phyloP scores from a whole-genome alignment of 2,329 filamentous ascomycete species.

The Tolypocladium tundrense region DNA sequence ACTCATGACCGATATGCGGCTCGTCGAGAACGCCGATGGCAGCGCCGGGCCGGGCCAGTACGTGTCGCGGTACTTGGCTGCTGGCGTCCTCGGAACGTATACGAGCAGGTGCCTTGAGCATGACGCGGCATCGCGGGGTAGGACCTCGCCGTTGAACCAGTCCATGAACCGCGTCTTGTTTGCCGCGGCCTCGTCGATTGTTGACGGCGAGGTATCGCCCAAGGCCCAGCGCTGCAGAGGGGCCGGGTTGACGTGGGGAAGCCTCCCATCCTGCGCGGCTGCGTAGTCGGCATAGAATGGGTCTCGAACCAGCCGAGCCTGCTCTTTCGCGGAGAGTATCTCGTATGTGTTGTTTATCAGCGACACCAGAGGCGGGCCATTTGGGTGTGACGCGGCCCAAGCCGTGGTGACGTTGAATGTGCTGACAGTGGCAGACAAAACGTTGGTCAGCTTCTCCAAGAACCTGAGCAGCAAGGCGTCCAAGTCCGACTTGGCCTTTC shows the following conservation, averaged over 20 bases:
- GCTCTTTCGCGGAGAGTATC: slow-evolving; percentile 23
- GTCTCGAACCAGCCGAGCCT: slow-evolving; percentile 21
- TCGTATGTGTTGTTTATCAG: slow-evolving; percentile 24
- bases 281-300: slow-evolving; percentile 24
- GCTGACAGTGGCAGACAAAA: neutral
- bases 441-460: neutral
- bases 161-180: slow-evolving; percentile 40
- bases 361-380: slow-evolving; percentile 7
- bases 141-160: slow-evolving; percentile 34
- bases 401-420: neutral
- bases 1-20: slow-evolving; percentile 21
- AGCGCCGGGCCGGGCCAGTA: slow-evolving; percentile 28
- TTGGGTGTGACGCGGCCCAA: neutral
- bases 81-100: slow-evolving; percentile 27
- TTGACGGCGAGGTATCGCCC: slow-evolving; percentile 18
- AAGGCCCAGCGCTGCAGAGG: slow-evolving; percentile 24
- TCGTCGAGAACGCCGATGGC: slow-evolving; percentile 34
- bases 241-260: slow-evolving; percentile 24
- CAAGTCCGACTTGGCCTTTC: slow-evolving; percentile 4
- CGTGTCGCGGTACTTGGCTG: slow-evolving; percentile 16
- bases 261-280: slow-evolving; percentile 19
- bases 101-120: slow-evolving; percentile 40
- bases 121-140: slow-evolving; percentile 15
- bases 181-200: slow-evolving; percentile 26
- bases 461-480: slow-evolving; percentile 1